phyloP scores from a whole-genome alignment of 768 basidiomycete genomes.

The Hericium erinaceus region DNA sequence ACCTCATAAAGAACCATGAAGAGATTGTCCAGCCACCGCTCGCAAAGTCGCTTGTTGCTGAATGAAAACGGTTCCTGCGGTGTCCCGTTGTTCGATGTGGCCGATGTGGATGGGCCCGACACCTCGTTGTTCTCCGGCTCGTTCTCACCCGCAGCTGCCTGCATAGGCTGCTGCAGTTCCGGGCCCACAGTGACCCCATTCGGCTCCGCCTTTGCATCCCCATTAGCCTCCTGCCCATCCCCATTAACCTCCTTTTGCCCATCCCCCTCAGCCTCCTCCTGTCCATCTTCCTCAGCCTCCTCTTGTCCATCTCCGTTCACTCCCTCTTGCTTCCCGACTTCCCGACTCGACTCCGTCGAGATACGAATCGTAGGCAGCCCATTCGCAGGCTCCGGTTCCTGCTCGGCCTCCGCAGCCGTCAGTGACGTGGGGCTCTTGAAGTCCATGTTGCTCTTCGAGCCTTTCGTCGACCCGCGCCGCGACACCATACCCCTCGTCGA shows the following conservation, averaged over 20 bases:
- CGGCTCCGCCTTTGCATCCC: slow-evolving; percentile 29
- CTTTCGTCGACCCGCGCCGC: slow-evolving; percentile 15
- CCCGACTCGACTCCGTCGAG: slow-evolving; percentile 41
- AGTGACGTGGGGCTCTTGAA: background rate
- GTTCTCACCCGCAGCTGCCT: slow-evolving; percentile 28
- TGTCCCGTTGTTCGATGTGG: background rate
- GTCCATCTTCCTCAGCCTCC: slow-evolving; percentile 29
- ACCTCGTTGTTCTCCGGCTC: slow-evolving; percentile 20
- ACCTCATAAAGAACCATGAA: slow-evolving; percentile 99
- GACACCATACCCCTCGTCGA: slow-evolving; percentile 56
- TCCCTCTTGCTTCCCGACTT: slow-evolving; percentile 42
- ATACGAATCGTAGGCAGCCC: slow-evolving; percentile 50
- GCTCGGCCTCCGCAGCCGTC: slow-evolving; percentile 13
- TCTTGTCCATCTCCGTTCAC: slow-evolving; percentile 32
- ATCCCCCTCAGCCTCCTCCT: slow-evolving; percentile 31
- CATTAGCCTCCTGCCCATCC: slow-evolving; percentile 31
- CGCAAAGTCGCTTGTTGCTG: slow-evolving; percentile 93
- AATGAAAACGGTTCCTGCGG: slow-evolving; percentile 73
- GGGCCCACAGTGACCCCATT: slow-evolving; percentile 22
- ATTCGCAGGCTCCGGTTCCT: slow-evolving; percentile 18
- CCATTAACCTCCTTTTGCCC: slow-evolving; percentile 31
- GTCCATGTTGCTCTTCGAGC: slow-evolving; percentile 10
- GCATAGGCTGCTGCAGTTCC: slow-evolving; percentile 31
- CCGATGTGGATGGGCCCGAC: background rate
- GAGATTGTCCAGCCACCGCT: slow-evolving; percentile 94